A percentile compares a stretch with the other conserved stretches of the same genome.
These are phyloP conservation scores for Blastocystis hominis DNA, from an alignment of 352 stramenopile species.

Conservation along the genomic window DNA sequence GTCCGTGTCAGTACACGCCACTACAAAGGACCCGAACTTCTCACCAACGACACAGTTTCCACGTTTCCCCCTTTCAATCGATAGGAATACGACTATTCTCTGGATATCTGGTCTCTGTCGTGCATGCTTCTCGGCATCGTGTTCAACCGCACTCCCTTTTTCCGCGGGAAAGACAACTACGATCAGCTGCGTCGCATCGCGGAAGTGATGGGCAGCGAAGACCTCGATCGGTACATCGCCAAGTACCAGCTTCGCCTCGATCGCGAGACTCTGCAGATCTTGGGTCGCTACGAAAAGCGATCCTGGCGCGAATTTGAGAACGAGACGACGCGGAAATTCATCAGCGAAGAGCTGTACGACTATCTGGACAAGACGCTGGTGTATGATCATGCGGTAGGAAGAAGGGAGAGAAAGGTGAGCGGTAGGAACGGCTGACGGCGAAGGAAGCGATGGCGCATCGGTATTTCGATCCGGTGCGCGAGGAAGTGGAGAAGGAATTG, in stretches of 20 bases:
- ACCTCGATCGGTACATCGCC: slow-evolving; percentile 94
- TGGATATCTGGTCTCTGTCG: slow-evolving; percentile 98
- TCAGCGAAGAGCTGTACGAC: slow-evolving; percentile 89
- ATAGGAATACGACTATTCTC: slow-evolving; percentile 98
- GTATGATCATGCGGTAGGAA: slow-evolving; percentile 63
- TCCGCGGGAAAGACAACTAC: slow-evolving; percentile 98
- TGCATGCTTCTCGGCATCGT: slow-evolving; percentile 83
- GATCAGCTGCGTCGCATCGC: slow-evolving; percentile 98
- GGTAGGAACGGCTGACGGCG: slow-evolving; percentile 73
- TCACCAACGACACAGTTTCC: slow-evolving; percentile 75
- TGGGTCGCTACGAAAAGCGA: slow-evolving; percentile 90
- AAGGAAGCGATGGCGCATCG: slow-evolving; percentile 92
- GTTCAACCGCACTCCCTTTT: slow-evolving; percentile 97
- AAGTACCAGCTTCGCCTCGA: slow-evolving; percentile 97
- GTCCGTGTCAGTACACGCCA: slow-evolving; percentile 93
- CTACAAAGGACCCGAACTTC: slow-evolving; percentile 95
- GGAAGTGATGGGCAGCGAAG: slow-evolving; percentile 90
- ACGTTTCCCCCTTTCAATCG: slow-evolving; percentile 62
- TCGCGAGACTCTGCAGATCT: slow-evolving; percentile 69
- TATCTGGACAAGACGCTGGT: slow-evolving; percentile 80
- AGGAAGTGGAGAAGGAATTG: slow-evolving; percentile 33
- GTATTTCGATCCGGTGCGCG: slow-evolving; percentile 88
- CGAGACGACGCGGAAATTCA: slow-evolving; percentile 75
- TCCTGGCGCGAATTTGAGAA: slow-evolving; percentile 74
- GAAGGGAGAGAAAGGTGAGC: neutral